A percentile compares a stretch with the other conserved stretches of the same genome.
Evolutionary conservation across 1,139 yeast species (phyloP).

Genomic region (Tardiomyces blankii): DNA sequence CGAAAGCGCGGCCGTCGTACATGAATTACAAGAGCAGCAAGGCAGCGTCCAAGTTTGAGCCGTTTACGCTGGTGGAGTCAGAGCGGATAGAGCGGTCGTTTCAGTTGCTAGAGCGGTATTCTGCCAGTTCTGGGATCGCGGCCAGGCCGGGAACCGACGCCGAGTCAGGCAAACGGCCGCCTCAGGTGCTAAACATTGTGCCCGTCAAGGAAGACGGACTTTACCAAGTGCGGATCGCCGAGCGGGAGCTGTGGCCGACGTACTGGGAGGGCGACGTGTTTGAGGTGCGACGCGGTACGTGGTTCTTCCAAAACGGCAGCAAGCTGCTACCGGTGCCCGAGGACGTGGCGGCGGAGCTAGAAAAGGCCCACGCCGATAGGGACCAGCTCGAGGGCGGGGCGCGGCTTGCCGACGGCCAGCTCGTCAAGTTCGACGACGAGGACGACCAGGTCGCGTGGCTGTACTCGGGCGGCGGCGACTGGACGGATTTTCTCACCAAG

Average conservation of each 20-base stretch:
- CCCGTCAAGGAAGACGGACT: slow-evolving; percentile 75
- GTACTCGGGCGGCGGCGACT: not conserved
- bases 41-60: slow-evolving; percentile 52
- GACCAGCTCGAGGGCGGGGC: not conserved
- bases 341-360: slow-evolving; percentile 46
- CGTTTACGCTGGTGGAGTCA: slow-evolving; percentile 59
- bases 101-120: slow-evolving; percentile 12
- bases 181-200: slow-evolving; percentile 18
- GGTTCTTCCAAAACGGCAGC: slow-evolving; percentile 57
- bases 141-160: too few relatives aligned
- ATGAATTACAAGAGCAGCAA: slow-evolving; percentile 32
- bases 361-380: slow-evolving; percentile 34
- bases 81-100: slow-evolving; percentile 43
- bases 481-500: not conserved
- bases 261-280: slow-evolving; percentile 82
- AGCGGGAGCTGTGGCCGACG: slow-evolving; percentile 49
- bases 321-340: slow-evolving; percentile 41
- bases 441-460: not conserved
- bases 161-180: not conserved
- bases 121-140: not conserved
- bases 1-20: slow-evolving; percentile 55
- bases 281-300: slow-evolving; percentile 73
- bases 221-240: slow-evolving; percentile 54
- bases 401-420: not conserved
- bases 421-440: not conserved